A percentile compares a stretch with the other conserved stretches of the same genome.
These are phyloP conservation scores for Ulvella scutata DNA, from an alignment of 139 green algal genomes.

Conservation along the genomic window DNA sequence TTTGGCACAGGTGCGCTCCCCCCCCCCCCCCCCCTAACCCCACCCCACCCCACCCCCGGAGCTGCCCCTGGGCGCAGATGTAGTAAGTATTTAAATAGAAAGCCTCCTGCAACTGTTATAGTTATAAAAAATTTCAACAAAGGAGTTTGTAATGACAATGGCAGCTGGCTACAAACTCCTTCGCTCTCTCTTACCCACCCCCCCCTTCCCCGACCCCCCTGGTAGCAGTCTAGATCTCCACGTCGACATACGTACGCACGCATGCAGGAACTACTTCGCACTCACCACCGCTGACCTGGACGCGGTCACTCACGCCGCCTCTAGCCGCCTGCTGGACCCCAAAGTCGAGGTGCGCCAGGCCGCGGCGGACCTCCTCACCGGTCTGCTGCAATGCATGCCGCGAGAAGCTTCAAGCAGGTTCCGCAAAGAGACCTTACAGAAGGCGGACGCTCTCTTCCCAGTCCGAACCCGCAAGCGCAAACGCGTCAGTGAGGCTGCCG, in stretches of 20 bases:
- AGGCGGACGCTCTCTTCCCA: not conserved
- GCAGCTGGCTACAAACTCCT: no score
- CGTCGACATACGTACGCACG: no score
- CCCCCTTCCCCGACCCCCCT: not conserved
- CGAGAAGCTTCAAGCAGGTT: not conserved
- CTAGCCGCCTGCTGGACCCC: not conserved
- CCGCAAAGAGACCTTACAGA: not conserved
- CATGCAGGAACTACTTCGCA: not conserved
- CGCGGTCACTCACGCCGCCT: not conserved
- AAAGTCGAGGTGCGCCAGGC: not conserved
- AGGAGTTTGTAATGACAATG: no score
- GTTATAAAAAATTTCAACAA: no score
- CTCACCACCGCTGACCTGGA: not conserved
- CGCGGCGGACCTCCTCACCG: not conserved
- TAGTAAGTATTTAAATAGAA: no score
- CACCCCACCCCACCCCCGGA: no score
- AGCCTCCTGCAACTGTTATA: no score
- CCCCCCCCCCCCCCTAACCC: no score
- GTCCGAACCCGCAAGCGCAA: not conserved
- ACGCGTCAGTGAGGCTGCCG: not conserved
- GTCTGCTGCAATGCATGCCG: not conserved
- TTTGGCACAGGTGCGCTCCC: not conserved
- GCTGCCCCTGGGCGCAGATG: no score
- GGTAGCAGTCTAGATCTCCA: not conserved
- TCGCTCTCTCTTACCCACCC: not conserved